Base-by-base conservation (phyloP, 2,329 filamentous ascomycete genomes). In the Aureobasidium sp. region DNA sequence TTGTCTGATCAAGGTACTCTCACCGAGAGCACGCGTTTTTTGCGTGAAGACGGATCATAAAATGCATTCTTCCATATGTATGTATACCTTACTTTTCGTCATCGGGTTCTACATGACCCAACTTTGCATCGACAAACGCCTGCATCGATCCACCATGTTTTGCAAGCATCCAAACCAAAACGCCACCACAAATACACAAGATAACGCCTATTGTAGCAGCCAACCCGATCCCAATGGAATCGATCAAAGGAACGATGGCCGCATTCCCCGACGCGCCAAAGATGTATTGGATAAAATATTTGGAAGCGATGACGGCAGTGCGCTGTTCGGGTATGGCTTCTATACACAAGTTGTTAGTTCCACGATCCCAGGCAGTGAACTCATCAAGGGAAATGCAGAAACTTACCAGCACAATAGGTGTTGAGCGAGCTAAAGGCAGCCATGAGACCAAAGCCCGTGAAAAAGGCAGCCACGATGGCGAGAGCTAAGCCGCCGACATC, bases 251-350 rank as follows among this genome's bases (percentile, higher is more conserved):
- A 58, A 92, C 78, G 51, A 88, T 87, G 2, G 84, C 81, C 0
- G 86, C 88, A 5, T 84, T 88, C 0, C 83, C 87, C 11, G 83
- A 71, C 5, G 87, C 88, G 0, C 84, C 88, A 66, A 90, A 87
- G 9, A 89, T 71, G 72, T 92, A 92, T 15, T 89, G 81, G 57
- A 89, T 78, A 68, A 90, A 84, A 71, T 91, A 92, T 72, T 91
- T 92, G 0, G 87, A 87, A 0, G 88, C 87, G 66, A 67, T 67
- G 15, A 91, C 87, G 69, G 91, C 88, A 2, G 86, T 84, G 39
- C 86, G 84, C 29, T 82, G 78, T 0, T 80, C 79, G 64, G 86
- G 87, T 84, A 91, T 89, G 15, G 91, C 88, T 71, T 93, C 89
- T 62, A 55, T 2, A 25, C 3, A 12, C 0, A 36, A 7, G 15